phyloP scores from a whole-genome alignment of 169 alveolate genomes.

The Plasmodium vinckei region DNA sequence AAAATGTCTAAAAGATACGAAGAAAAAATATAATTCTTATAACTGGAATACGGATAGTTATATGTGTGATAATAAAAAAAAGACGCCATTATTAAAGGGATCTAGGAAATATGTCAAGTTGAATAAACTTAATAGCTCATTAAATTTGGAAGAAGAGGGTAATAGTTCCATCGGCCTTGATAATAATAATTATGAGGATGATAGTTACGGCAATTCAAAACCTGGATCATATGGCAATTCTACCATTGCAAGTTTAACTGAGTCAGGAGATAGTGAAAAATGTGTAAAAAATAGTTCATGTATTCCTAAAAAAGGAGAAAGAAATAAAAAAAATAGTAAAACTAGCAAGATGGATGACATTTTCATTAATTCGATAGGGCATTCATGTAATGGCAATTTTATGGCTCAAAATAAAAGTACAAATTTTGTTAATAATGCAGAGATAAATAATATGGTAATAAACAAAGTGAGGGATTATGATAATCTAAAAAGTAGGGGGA shows the following conservation, averaged over 20 bases:
- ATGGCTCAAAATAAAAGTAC: background rate
- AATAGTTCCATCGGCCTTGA: background rate
- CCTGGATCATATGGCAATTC: background rate
- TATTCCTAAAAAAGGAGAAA: background rate
- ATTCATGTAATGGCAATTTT: background rate
- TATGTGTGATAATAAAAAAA: background rate
- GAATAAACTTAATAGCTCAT: constrained; percentile 1
- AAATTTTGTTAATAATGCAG: constrained; percentile 42
- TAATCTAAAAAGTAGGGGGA: constrained; percentile 17
- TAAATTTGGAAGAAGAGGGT: constrained; percentile 5
- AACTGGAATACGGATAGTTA: constrained; percentile 7
- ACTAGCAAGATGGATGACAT: background rate
- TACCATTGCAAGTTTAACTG: background rate
- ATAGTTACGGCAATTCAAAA: background rate
- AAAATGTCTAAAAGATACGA: constrained; percentile 14
- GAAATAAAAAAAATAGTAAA: constrained; percentile 1
- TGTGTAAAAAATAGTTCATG: background rate
- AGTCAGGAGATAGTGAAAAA: background rate
- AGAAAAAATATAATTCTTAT: constrained; percentile 5
- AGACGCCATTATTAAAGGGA: background rate
- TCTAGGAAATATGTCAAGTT: constrained; percentile 1
- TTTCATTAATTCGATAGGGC: background rate
- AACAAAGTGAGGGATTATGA: constrained; percentile 36
- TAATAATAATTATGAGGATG: too few relatives aligned
- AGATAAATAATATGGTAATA: constrained; percentile 70